These are phyloP conservation scores for Xylaria sp. DNA, from an alignment of 2,329 filamentous ascomycete species.

Conservation along the genomic window DNA sequence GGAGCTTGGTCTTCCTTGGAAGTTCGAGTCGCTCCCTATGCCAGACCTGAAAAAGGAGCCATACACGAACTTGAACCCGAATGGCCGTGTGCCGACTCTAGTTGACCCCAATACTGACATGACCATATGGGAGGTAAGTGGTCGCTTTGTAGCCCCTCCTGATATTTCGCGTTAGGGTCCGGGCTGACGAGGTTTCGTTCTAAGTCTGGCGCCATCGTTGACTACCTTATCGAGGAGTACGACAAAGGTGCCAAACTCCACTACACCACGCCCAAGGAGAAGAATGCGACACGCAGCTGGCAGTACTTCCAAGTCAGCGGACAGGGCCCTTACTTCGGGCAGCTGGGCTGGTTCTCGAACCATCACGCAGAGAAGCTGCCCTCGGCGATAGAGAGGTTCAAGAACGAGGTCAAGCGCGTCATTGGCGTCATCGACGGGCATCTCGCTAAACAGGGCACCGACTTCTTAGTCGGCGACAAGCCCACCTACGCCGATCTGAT, in stretches of 20 bases:
- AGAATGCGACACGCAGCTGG: slow-evolving; percentile 53
- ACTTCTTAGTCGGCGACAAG: slow-evolving; percentile 39
- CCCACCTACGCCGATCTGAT: slow-evolving; percentile 38
- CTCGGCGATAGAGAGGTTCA: slow-evolving; percentile 31
- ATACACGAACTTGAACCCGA: slow-evolving; percentile 41
- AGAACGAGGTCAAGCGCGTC: slow-evolving; percentile 29
- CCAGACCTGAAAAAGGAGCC: slow-evolving; percentile 40
- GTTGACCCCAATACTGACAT: slow-evolving; percentile 58
- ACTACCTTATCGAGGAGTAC: slow-evolving; percentile 52
- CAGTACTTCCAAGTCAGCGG: slow-evolving; percentile 56
- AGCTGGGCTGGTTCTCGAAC: slow-evolving; percentile 23
- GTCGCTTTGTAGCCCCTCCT: not conserved
- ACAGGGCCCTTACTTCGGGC: slow-evolving; percentile 53
- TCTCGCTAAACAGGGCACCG: slow-evolving; percentile 19
- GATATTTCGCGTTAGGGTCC: not conserved
- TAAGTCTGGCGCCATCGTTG: slow-evolving; percentile 58
- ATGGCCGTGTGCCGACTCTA: slow-evolving; percentile 50
- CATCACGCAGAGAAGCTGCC: slow-evolving; percentile 28
- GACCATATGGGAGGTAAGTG: slow-evolving; percentile 53
- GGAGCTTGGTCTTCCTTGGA: slow-evolving; percentile 39
- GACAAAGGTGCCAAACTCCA: slow-evolving; percentile 50
- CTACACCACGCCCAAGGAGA: slow-evolving; percentile 50
- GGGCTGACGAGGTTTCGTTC: not conserved
- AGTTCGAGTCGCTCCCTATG: slow-evolving; percentile 34
- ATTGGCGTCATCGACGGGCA: slow-evolving; percentile 27